These are phyloP conservation scores for Tephrocybe sp. DNA, from an alignment of 768 basidiomycete species.

Conservation along the genomic window DNA sequence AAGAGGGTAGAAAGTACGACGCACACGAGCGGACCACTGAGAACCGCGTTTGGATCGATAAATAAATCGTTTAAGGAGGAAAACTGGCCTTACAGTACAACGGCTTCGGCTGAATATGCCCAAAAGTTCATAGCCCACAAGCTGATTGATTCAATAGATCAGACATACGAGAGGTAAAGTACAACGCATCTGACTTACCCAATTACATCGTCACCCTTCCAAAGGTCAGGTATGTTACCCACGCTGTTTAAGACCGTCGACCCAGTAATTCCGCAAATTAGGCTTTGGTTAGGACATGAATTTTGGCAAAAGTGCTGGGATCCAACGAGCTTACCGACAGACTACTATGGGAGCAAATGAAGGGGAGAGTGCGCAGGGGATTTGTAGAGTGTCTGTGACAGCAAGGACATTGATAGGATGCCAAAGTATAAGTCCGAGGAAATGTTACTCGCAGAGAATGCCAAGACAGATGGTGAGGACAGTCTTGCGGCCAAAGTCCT, in stretches of 20 bases:
- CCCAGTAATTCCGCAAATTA: constrained; percentile 17
- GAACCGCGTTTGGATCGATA: not conserved
- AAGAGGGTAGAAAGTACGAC: too few relatives aligned
- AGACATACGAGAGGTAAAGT: not conserved
- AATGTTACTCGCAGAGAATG: constrained; percentile 17
- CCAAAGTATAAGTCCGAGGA: not conserved
- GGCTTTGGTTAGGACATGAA: constrained; percentile 2
- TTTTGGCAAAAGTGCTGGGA: not conserved
- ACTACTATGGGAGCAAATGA: constrained; percentile 15
- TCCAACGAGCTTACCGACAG: constrained; percentile 13
- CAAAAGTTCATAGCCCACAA: constrained; percentile 23
- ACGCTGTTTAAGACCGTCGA: constrained; percentile 18
- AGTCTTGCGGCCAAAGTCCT: constrained; percentile 22
- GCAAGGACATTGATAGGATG: constrained; percentile 13
- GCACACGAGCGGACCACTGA: constrained; percentile 18
- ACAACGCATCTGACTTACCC: constrained; percentile 2
- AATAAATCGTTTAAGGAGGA: not conserved
- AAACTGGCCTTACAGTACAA: constrained; percentile 12
- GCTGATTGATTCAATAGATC: constrained; percentile 1
- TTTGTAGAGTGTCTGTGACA: constrained; percentile 18
- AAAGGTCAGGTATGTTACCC: constrained; percentile 20
- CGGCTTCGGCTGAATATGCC: constrained; percentile 18
- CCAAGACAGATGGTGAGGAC: constrained; percentile 16
- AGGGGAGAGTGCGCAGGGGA: constrained; percentile 19
- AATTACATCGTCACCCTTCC: constrained; percentile 16